phyloP scores from a whole-genome alignment of 805 yeast species.

The Grigorovia yakushimaensis region DNA sequence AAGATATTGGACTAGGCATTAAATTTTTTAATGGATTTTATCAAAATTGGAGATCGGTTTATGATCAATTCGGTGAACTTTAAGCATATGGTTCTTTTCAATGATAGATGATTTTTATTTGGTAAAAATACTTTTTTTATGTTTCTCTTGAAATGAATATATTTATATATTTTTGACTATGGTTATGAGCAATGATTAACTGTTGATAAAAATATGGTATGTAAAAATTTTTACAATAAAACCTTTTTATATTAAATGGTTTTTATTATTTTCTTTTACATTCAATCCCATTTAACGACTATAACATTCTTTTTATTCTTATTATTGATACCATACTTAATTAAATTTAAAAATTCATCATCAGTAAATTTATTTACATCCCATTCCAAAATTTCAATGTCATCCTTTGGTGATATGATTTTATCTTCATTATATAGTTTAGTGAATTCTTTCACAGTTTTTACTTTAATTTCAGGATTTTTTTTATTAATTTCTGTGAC shows the following conservation, averaged over 20 bases:
- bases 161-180: too few relatives aligned
- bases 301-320: constrained; percentile 27
- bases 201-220: background rate
- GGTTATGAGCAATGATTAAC: too few relatives aligned
- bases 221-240: too few relatives aligned
- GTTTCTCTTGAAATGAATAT: background rate
- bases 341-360: constrained; percentile 34
- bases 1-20: constrained; percentile 66
- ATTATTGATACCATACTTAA: constrained; percentile 35
- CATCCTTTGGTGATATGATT: constrained; percentile 40
- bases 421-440: constrained; percentile 50
- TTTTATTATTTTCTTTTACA: constrained; percentile 3
- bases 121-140: too few relatives aligned
- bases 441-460: constrained; percentile 46
- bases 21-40: constrained; percentile 65
- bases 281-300: constrained; percentile 20
- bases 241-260: too few relatives aligned
- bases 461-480: constrained; percentile 50
- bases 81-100: constrained; percentile 11
- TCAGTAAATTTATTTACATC: constrained; percentile 25
- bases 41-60: constrained; percentile 53
- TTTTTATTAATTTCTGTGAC: constrained; percentile 56
- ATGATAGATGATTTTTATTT: too few relatives aligned
- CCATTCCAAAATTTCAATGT: constrained; percentile 31
- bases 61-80: constrained; percentile 43